phyloP scores from a whole-genome alignment of 352 stramenopile species.

The Phytophthora rubi region DNA sequence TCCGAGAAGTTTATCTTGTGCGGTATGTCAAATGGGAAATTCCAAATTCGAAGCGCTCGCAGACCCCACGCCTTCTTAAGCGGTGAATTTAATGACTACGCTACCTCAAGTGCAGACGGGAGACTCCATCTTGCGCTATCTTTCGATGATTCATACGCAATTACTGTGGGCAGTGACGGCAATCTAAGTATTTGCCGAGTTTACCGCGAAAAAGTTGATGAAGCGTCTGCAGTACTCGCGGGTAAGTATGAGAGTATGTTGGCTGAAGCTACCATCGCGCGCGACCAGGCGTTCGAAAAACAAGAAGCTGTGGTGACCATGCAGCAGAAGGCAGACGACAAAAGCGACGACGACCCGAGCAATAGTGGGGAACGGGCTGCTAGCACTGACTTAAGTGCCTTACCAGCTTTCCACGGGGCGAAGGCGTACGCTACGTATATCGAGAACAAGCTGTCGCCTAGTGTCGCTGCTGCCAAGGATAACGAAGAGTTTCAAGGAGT shows the following conservation, averaged over 20 bases:
- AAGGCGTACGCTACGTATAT: slow-evolving; percentile 80
- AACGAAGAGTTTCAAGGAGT: slow-evolving; percentile 64
- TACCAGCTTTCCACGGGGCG: slow-evolving; percentile 75
- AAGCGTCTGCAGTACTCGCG: slow-evolving; percentile 43
- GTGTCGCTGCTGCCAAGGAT: slow-evolving; percentile 41
- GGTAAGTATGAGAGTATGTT: slow-evolving; percentile 47
- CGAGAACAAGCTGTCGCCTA: slow-evolving; percentile 44
- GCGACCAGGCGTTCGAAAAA: slow-evolving; percentile 63
- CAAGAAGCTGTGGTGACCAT: slow-evolving; percentile 56
- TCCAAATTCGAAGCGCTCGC: slow-evolving; percentile 65
- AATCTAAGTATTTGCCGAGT: slow-evolving; percentile 77
- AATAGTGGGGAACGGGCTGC: slow-evolving; percentile 17
- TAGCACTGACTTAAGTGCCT: slow-evolving; percentile 56
- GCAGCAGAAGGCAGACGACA: slow-evolving; percentile 61
- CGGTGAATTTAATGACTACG: slow-evolving; percentile 81
- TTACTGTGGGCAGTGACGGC: slow-evolving; percentile 77
- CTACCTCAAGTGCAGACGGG: slow-evolving; percentile 13
- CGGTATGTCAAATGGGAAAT: slow-evolving; percentile 79
- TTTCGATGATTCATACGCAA: slow-evolving; percentile 86
- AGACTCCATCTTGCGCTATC: slow-evolving; percentile 57
- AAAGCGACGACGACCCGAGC: slow-evolving; percentile 55
- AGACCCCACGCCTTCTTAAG: slow-evolving; percentile 73
- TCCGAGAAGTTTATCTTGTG: slow-evolving; percentile 79
- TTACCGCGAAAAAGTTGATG: slow-evolving; percentile 58
- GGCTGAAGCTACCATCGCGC: slow-evolving; percentile 54